Base-by-base conservation (phyloP, 2,329 filamentous ascomycete species). In the Metarhizium anisopliae region DNA sequence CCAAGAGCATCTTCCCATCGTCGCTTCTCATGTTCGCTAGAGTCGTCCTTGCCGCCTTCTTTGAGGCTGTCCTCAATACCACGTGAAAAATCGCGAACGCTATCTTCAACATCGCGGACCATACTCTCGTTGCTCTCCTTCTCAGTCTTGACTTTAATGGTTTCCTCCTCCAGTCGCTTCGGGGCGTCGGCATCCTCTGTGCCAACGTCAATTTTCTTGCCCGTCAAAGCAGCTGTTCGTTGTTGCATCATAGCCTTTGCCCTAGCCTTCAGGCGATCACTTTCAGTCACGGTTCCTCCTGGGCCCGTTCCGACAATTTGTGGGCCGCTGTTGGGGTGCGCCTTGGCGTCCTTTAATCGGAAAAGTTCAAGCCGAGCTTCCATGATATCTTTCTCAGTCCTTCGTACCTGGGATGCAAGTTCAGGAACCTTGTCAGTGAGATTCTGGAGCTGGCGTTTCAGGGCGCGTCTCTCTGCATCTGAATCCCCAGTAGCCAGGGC, bases 171-270 rank as follows among this genome's bases (percentile, higher is more conserved):
- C 16, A 97, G 72, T 38, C 94, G 84, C 72, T 90, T 89, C 50
- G 91, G 85, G 3, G 89, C 90, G 60, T 89, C 89, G 30, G 81
- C 79, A 60, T 92, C 87, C 61, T 95, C 89, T 58, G 86, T 81
- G 50, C 75, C 76, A 2, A 77, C 70, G 42, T 89, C 84, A 50
- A 86, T 75, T 67, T 92, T 91, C 70, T 87, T 90, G 56, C 94
- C 94, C 25, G 91, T 90, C 60, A 99, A 75, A 18, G 94, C 93
- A 55, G 94, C 94, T 62, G 94, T 92, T 58, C 94, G 87, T 66
- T 96, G 92, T 74, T 97, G 93, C 94, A 99, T 99, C 85, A 96
- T 95, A 43, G 93, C 93, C 74, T 92, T 95, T 36, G 94, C 93
- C 62, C 92, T 85, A 40, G 94, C 94, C 76, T 96, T 97, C 62